Evolutionary conservation across 306 rosid genomes (phyloP).

Genomic region (Bauhinia variegata): DNA sequence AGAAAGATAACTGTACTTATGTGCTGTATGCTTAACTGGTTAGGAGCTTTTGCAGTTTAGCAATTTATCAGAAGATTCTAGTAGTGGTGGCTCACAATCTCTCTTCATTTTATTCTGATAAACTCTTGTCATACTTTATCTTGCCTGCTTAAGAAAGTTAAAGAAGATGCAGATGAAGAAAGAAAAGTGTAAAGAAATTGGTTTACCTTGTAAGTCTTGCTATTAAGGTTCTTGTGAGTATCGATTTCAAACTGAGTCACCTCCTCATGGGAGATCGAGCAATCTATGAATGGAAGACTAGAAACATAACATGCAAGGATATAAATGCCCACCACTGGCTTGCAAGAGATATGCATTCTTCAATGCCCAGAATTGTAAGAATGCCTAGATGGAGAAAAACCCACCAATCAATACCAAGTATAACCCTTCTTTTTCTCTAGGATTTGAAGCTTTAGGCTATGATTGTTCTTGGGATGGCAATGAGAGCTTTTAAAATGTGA

Average conservation of each 20-base stretch:
- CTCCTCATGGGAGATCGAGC: constrained; percentile 50
- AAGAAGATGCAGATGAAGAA: not conserved
- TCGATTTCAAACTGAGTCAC: constrained; percentile 32
- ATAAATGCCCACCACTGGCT: constrained; percentile 28
- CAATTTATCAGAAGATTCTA: too few relatives aligned
- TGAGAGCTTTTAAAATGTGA: constrained; percentile 45
- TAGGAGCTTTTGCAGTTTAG: too few relatives aligned
- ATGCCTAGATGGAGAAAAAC: not conserved
- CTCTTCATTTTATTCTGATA: too few relatives aligned
- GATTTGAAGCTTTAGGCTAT: too few relatives aligned
- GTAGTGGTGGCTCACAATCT: too few relatives aligned
- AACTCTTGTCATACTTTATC: too few relatives aligned
- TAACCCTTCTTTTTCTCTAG: too few relatives aligned
- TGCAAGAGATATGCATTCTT: constrained; percentile 53
- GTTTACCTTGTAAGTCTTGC: constrained; percentile 57
- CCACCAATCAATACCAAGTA: too few relatives aligned
- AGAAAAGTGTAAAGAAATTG: not conserved
- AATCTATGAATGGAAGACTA: constrained; percentile 59
- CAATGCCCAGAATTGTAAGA: too few relatives aligned
- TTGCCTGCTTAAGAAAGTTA: too few relatives aligned
- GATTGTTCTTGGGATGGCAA: constrained; percentile 43
- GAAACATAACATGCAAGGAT: constrained; percentile 43
- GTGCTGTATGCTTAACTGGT: too few relatives aligned
- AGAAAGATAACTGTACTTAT: too few relatives aligned
- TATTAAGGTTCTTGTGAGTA: constrained; percentile 41